Evolutionary conservation across 2,329 filamentous ascomycete genomes (phyloP).

Genomic region (Fusarium buxicola): DNA sequence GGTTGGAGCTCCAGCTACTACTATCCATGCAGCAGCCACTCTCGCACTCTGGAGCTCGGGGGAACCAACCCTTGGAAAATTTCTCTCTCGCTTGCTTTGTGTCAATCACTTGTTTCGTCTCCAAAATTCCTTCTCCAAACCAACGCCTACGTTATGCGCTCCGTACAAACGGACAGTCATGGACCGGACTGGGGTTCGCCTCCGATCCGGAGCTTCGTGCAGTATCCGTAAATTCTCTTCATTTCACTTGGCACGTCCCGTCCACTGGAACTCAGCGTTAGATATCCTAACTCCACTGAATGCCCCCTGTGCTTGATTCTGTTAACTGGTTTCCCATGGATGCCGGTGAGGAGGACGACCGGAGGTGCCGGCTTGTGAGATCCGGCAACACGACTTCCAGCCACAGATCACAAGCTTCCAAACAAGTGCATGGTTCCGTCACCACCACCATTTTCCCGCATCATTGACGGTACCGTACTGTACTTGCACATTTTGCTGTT

Average conservation of each 20-base stretch:
- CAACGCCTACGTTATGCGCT: no score
- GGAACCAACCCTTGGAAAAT: conserved; percentile 13
- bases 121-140: conserved; percentile 24
- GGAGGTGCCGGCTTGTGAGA: conserved; percentile 25
- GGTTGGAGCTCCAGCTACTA: conserved; percentile 14
- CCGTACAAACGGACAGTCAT: conserved; percentile 1
- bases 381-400: conserved; percentile 5
- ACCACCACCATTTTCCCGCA: background rate
- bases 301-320: conserved; percentile 25
- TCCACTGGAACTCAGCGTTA: conserved; percentile 22
- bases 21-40: background rate
- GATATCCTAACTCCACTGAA: conserved; percentile 20
- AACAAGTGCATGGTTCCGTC: conserved; percentile 14
- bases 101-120: conserved; percentile 15
- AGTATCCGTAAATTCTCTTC: conserved; percentile 14
- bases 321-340: conserved; percentile 10
- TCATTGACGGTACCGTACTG: background rate
- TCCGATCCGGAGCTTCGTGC: conserved; percentile 27
- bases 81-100: background rate
- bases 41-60: conserved; percentile 5
- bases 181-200: conserved; percentile 34
- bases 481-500: conserved; percentile 6
- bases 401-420: conserved; percentile 11
- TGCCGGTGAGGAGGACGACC: conserved; percentile 13
- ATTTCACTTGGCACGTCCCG: conserved; percentile 24